Evolutionary conservation across 176 grass and related monocot genomes (phyloP).

Genomic region (Eleusine coracana): DNA sequence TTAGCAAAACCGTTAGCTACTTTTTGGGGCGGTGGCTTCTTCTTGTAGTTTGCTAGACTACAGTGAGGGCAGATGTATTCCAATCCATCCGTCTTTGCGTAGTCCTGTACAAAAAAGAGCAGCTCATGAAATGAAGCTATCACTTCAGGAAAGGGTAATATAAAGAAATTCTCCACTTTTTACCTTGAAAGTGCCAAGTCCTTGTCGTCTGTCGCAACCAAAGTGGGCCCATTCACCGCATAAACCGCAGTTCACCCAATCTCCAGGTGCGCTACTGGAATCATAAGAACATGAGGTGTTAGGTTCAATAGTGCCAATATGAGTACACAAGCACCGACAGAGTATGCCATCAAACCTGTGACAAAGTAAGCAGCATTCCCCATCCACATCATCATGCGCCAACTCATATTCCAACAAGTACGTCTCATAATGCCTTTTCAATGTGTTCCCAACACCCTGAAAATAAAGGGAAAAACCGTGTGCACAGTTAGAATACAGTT

Average conservation of each 20-base stretch:
- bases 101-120: slow-evolving; percentile 63
- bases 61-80: slow-evolving; percentile 98
- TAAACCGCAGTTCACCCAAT: slow-evolving; percentile 97
- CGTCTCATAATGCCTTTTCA: slow-evolving; percentile 96
- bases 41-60: slow-evolving; percentile 91
- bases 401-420: slow-evolving; percentile 98
- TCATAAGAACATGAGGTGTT: slow-evolving; percentile 33
- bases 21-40: slow-evolving; percentile 59
- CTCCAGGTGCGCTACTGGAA: slow-evolving; percentile 96
- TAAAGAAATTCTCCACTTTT: not conserved
- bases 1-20: slow-evolving; percentile 69
- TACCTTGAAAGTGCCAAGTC: slow-evolving; percentile 95
- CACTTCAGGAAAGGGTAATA: not conserved
- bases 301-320: slow-evolving; percentile 20
- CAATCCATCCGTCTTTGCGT: slow-evolving; percentile 94
- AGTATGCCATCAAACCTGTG: slow-evolving; percentile 66
- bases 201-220: slow-evolving; percentile 92
- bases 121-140: slow-evolving; percentile 7
- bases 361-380: slow-evolving; percentile 97
- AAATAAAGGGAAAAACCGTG: slow-evolving; percentile 21
- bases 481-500: slow-evolving; percentile 13
- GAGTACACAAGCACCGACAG: slow-evolving; percentile 5
- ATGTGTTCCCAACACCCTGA: slow-evolving; percentile 93
- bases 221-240: slow-evolving; percentile 99
- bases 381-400: slow-evolving; percentile 93